These are phyloP conservation scores for Ascochyta viciae-villosae DNA, from an alignment of 2,329 filamentous ascomycete species.

Conservation along the genomic window DNA sequence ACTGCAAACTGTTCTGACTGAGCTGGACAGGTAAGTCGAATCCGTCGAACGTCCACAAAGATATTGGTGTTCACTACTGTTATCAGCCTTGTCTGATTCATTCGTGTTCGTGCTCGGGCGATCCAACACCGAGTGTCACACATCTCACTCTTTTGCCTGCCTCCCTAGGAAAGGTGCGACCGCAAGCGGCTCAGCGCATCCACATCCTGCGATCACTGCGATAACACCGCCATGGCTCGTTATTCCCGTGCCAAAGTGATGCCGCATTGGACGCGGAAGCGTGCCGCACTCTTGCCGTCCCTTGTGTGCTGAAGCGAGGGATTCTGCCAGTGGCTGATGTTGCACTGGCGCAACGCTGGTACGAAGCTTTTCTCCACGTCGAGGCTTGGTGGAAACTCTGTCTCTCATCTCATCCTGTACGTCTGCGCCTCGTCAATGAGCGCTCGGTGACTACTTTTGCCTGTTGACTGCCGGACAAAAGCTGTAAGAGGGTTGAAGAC, in stretches of 20 bases:
- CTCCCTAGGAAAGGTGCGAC: conserved; percentile 13
- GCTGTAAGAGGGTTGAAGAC: neutral
- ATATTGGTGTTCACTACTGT: no score
- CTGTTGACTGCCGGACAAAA: neutral
- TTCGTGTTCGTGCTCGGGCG: neutral
- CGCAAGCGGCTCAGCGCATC: conserved; percentile 1
- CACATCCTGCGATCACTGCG: conserved; percentile 3
- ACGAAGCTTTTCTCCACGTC: conserved; percentile 8
- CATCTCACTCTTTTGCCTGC: neutral
- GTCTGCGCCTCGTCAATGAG: neutral
- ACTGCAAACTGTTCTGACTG: no score
- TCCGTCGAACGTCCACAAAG: no score
- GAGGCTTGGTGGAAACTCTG: neutral
- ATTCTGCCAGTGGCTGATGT: conserved; percentile 13
- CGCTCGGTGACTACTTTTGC: conserved; percentile 1
- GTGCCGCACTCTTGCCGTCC: conserved; percentile 9
- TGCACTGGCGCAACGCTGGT: conserved; percentile 14
- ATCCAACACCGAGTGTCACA: conserved; percentile 1
- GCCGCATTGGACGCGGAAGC: conserved; percentile 7
- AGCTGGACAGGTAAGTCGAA: no score
- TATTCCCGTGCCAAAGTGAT: conserved; percentile 9
- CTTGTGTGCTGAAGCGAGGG: conserved; percentile 6
- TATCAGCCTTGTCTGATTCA: no score
- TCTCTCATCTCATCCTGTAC: neutral
- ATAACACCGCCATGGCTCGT: conserved; percentile 1